Evolutionary conservation across 805 yeast genomes (phyloP), one percentile per base, ranked within the genome.

Genomic region (Yarrowia phangngaensis): DNA sequence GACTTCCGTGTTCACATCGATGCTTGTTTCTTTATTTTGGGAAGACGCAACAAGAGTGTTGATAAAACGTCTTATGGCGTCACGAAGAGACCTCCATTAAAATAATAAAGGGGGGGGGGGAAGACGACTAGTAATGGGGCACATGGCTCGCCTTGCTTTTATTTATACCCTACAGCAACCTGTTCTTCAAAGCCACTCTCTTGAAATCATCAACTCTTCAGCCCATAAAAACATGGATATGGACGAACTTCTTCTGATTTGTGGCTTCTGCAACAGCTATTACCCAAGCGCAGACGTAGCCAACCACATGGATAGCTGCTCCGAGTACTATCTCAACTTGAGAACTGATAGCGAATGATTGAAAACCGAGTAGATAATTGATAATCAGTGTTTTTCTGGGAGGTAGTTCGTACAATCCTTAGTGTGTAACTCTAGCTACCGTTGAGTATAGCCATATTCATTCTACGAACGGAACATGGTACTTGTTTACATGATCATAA

Each of bases 251-350:
- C 32, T 38, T 4, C 45, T 19, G 4, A 8, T 38, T 31, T 38
- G 45, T 32, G 32, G 19, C 11, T 26, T 38, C 16, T 38, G 45
- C 45, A 38, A 38, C 24, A 32, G 45, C 32, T 38, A 38, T 19
- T 38, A 17, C 12, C 45, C 45, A 9, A 4, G n/a, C 17, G 27
- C 19, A n/a, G 45, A 38, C 24, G 9, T 16, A 13, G 24, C 16
- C 13, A 9, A 11, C 14, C 45, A 38, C 14, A 11, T 38, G 24
- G 27, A 38, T 13, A 17, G n/a, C 24, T 38, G 45, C 14, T 17
- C 32, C 3, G 45, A 38, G 45, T 38, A 38, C 32, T 38, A 38
- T 11, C 32, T n/a, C n/a, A n/a, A n/a, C n/a, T n/a, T n/a, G n/a
- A n/a, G n/a, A n/a, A n/a, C n/a, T n/a, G n/a, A n/a, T n/a, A n/a